These are phyloP conservation scores for Prunus armeniaca DNA, from an alignment of 306 rosid species.

Conservation along the genomic window DNA sequence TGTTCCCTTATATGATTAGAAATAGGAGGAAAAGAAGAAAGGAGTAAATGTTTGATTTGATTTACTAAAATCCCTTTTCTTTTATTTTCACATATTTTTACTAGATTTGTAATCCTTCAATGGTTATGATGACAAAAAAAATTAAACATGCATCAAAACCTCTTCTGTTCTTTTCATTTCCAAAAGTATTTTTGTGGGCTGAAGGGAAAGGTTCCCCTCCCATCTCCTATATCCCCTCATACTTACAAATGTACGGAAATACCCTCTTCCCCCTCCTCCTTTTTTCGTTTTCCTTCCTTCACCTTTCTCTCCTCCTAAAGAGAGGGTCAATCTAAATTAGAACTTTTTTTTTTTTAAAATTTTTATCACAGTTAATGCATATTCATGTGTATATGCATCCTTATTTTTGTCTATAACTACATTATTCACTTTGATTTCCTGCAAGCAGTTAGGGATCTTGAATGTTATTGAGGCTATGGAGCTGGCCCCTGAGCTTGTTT, in stretches of 20 bases:
- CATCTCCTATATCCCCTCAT: background rate
- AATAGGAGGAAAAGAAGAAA: background rate
- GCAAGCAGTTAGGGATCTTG: conserved; percentile 87
- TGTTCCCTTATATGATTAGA: background rate
- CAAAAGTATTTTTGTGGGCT: background rate
- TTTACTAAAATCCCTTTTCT: background rate
- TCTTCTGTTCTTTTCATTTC: background rate
- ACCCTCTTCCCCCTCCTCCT: background rate
- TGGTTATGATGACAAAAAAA: background rate
- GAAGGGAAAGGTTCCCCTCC: background rate
- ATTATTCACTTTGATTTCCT: conserved; percentile 31
- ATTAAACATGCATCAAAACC: background rate
- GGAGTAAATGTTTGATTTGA: background rate
- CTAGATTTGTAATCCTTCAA: background rate
- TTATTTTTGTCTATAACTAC: background rate
- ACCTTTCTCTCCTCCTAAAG: background rate
- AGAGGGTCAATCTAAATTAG: background rate
- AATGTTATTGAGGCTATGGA: conserved; percentile 81
- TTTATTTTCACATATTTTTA: background rate
- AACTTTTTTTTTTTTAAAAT: background rate
- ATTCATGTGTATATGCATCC: background rate
- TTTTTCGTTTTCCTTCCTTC: background rate
- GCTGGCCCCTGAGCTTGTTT: conserved; percentile 76
- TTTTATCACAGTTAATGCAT: background rate
- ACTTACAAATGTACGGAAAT: background rate